Percentiles rank a stretch among this genome's conserved stretches.
Conservation (phyloP, 1,284 basidiomycete species). For the Marasmius tenuissimus region DNA sequence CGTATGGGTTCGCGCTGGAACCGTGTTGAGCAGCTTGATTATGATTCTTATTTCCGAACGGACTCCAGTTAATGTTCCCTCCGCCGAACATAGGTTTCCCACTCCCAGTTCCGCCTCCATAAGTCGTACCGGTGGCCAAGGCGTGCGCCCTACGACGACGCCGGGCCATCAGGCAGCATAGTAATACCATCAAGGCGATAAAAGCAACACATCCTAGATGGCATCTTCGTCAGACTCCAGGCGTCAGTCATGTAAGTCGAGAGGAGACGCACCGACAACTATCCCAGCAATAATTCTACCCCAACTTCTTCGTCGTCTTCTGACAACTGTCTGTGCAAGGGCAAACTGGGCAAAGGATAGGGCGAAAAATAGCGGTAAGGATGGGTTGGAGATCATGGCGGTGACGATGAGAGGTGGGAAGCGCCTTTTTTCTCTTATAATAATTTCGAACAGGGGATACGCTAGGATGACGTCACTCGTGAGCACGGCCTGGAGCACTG, state of each 20-base stretch:
- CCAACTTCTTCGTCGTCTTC: not conserved
- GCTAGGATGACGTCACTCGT: too few relatives aligned
- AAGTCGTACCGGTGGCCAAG: not conserved
- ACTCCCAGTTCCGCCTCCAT: not conserved
- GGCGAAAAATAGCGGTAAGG: not conserved
- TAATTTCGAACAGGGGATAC: too few relatives aligned
- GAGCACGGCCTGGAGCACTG: too few relatives aligned
- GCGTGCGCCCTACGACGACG: not conserved
- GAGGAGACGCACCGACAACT: conserved; percentile 7
- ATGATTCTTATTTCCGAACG: not conserved
- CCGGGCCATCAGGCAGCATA: conserved; percentile 2
- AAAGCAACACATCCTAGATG: conserved; percentile 5
- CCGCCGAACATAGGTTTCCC: conserved; percentile 5
- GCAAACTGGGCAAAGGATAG: not conserved
- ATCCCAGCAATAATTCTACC: conserved; percentile 11
- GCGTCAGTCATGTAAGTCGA: not conserved
- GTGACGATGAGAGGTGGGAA: not conserved
- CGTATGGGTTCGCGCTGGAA: not conserved
- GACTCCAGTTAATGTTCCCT: not conserved
- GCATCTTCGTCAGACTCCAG: not conserved
- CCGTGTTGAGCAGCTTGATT: not conserved
- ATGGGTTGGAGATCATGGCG: not conserved
- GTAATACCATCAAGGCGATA: not conserved
- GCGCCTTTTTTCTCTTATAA: too few relatives aligned
- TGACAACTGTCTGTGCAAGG: not conserved